Conservation (phyloP, 1,139 yeast genomes). For the Pichia sp. region DNA sequence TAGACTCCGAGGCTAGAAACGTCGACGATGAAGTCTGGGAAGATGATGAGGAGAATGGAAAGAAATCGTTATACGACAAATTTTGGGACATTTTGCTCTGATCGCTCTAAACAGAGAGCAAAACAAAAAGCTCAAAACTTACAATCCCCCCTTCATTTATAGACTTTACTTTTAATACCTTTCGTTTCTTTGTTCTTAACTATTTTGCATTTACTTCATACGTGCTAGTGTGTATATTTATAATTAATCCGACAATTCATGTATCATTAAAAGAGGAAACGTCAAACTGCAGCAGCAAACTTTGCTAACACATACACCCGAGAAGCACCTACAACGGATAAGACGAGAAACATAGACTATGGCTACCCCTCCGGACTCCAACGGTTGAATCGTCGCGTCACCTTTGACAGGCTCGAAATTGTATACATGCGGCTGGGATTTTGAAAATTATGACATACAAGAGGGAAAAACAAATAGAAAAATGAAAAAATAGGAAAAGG, state of each 20-base stretch:
- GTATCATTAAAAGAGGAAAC: not conserved
- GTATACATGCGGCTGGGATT: not conserved
- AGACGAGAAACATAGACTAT: too few species aligned
- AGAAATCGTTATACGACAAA: constrained; percentile 21
- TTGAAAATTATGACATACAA: too few species aligned
- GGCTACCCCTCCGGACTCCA: too few species aligned
- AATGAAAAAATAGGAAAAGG: not conserved
- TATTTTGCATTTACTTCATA: too few species aligned
- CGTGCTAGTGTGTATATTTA: not conserved
- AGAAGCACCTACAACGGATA: too few species aligned
- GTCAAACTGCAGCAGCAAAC: too few species aligned
- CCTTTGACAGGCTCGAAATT: too few species aligned
- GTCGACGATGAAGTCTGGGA: constrained; percentile 25
- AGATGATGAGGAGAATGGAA: constrained; percentile 13
- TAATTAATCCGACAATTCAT: not conserved
- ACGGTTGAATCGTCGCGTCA: too few species aligned
- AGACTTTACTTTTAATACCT: not conserved
- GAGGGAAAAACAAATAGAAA: too few species aligned
- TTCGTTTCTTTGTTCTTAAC: not conserved
- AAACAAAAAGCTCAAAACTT: too few species aligned
- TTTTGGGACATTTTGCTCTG: constrained; percentile 24
- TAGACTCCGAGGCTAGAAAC: constrained; percentile 20
- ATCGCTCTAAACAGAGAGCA: too few species aligned
- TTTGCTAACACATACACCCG: too few species aligned
- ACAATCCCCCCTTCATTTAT: not conserved